Base-by-base conservation (phyloP, 2,329 filamentous ascomycete species). In the Periglandula ipomoeae region DNA sequence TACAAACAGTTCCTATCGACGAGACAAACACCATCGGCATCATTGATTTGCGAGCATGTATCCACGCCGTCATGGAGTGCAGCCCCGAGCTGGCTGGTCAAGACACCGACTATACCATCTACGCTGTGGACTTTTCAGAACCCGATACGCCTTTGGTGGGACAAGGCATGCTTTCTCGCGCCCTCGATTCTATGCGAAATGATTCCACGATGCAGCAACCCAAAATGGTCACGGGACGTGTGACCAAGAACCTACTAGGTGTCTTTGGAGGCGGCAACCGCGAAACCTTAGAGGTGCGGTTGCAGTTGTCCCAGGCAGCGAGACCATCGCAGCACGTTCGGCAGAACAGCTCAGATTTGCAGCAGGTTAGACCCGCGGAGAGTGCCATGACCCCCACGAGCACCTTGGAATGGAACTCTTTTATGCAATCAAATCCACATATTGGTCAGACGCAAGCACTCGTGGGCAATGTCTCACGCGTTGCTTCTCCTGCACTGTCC, bases 111-210 rank as follows among this genome's bases (percentile, higher is more conserved):
- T 98, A 93, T 69, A 93, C 89, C n/a, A 83, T 98, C 49, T 98
- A 98, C 68, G 89, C 91, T 26, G 88, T 89, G 70, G 93, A 98
- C 66, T 97, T 91, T 66, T 96, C 93, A 11, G 93, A 98, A 68
- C 87, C 87, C 55, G 90, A 96, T 61, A 88, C 84, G 17, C 93
- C 94, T 47, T 76, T 97, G 49, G 91, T 96, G 22, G 93, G 93
- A 20, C 91, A 98, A 67, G 93, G 94, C 47, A 88, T 97, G 82
- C 74, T 98, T 19, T 97, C 93, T 34, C 85, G 86, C 78, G 81
- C 84, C 20, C 74, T 97, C 41, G 80, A 62, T 61, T 62, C 67
- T 3, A 60, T 69, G 55, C 57, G 58, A 23, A 55, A 56, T 30
- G 59, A 66, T 23, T 53, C 56, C 71, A 17, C 70, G 74, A 23